Conservation (phyloP, 768 basidiomycete species). For the Amanita pallidorosea region DNA sequence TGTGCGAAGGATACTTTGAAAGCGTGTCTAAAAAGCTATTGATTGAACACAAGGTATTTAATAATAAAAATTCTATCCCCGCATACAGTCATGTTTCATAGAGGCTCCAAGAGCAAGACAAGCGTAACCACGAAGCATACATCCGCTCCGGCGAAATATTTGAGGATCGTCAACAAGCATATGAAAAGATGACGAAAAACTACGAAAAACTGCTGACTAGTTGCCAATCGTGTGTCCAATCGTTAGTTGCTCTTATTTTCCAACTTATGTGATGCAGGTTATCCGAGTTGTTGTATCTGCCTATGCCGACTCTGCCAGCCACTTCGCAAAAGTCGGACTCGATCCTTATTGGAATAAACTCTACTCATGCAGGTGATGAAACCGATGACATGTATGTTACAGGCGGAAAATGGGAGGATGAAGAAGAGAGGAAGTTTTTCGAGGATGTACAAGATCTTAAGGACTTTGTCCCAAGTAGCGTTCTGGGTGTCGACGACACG, state of each 20-base stretch:
- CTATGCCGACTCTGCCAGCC: constrained; percentile 77
- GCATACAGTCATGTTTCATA: constrained; percentile 18
- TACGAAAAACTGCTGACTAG: constrained; percentile 87
- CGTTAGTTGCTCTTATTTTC: constrained; percentile 6
- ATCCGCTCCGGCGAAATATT: constrained; percentile 99
- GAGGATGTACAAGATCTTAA: constrained; percentile 88
- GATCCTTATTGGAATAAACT: constrained; percentile 57
- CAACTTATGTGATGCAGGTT: constrained; percentile 35
- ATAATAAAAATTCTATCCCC: not conserved
- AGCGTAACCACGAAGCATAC: constrained; percentile 96
- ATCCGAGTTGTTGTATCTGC: constrained; percentile 81
- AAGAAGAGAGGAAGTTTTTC: constrained; percentile 89
- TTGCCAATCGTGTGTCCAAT: constrained; percentile 65
- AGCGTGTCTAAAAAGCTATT: constrained; percentile 84
- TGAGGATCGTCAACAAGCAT: constrained; percentile 96
- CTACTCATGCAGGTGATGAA: constrained; percentile 31
- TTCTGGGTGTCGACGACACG: constrained; percentile 61
- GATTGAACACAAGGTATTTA: constrained; percentile 74
- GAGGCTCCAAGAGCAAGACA: constrained; percentile 95
- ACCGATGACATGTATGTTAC: constrained; percentile 43
- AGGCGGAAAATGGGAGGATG: constrained; percentile 95
- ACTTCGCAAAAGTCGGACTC: constrained; percentile 74
- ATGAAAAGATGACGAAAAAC: constrained; percentile 95
- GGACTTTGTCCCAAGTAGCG: constrained; percentile 82
- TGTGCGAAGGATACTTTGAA: constrained; percentile 93